Evolutionary conservation across 345 rosid genomes (phyloP).

Genomic region (Anastatica hierochuntica): DNA sequence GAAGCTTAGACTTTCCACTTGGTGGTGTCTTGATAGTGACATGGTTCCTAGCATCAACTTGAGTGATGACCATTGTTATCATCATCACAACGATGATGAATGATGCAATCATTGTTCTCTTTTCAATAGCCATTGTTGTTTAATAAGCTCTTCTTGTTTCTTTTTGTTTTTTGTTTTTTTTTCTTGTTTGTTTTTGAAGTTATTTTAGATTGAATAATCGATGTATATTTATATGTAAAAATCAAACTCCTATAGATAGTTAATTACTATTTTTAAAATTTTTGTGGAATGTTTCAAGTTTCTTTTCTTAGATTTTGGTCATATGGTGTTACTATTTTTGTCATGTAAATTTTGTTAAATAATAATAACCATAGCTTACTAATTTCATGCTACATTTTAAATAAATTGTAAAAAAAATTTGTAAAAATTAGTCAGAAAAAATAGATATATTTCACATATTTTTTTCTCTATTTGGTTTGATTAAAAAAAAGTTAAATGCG

Average conservation of each 20-base stretch:
- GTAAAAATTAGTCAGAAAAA: too few species aligned
- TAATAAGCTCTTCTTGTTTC: conserved; percentile 4
- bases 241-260: conserved; percentile 8
- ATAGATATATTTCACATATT: too few species aligned
- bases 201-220: neutral
- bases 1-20: too few species aligned
- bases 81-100: conserved; percentile 19
- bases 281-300: conserved; percentile 8
- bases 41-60: conserved; percentile 20
- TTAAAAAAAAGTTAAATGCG: neutral
- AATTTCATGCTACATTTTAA: too few species aligned
- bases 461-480: too few species aligned
- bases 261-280: neutral
- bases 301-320: conserved; percentile 8
- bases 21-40: conserved; percentile 15
- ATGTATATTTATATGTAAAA: conserved; percentile 4
- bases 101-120: conserved; percentile 17
- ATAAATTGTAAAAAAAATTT: too few species aligned
- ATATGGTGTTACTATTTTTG: neutral
- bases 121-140: conserved; percentile 22
- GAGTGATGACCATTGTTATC: conserved; percentile 12
- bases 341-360: neutral
- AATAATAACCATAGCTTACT: neutral
- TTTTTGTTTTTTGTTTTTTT: neutral
- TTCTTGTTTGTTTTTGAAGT: neutral